phyloP scores from a whole-genome alignment of 2,329 filamentous ascomycete genomes.

The Grosmannia serpens region DNA sequence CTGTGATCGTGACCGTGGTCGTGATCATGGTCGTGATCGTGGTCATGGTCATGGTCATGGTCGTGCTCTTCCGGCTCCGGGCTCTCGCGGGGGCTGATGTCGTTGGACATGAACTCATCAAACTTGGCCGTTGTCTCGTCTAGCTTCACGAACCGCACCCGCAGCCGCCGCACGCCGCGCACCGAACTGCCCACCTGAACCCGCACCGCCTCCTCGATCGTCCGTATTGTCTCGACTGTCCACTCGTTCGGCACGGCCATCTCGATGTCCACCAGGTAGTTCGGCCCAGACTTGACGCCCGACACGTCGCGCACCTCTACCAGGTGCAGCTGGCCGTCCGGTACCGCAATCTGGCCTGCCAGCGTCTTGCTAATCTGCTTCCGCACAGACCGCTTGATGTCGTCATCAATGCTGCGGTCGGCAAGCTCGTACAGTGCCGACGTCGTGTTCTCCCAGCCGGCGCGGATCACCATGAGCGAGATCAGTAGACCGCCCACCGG shows the following conservation, averaged over 20 bases:
- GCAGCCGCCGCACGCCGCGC: constrained; percentile 71
- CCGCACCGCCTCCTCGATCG: constrained; percentile 64
- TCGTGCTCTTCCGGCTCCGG: constrained; percentile 47
- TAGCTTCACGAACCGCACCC: constrained; percentile 69
- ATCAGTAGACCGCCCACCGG: constrained; percentile 88
- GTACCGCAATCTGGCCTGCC: constrained; percentile 19
- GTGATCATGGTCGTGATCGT: constrained; percentile 28
- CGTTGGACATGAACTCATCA: constrained; percentile 67
- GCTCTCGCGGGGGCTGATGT: constrained; percentile 44
- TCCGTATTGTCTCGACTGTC: constrained; percentile 59
- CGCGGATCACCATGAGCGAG: constrained; percentile 84
- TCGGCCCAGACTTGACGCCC: constrained; percentile 91
- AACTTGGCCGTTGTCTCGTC: constrained; percentile 45
- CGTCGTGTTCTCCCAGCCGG: constrained; percentile 76
- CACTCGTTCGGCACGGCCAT: constrained; percentile 66
- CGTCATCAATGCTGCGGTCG: constrained; percentile 79
- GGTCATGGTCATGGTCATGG: constrained; percentile 30
- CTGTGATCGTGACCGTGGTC: constrained; percentile 11
- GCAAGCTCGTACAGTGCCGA: constrained; percentile 76
- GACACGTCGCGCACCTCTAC: constrained; percentile 68
- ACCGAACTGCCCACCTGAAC: constrained; percentile 64
- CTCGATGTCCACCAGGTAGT: constrained; percentile 87
- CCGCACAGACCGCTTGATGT: constrained; percentile 62
- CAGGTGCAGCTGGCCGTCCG: constrained; percentile 41
- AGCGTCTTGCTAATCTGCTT: constrained; percentile 53